phyloP scores from a whole-genome alignment of 352 stramenopile species.

The Globisporangium barbulae region DNA sequence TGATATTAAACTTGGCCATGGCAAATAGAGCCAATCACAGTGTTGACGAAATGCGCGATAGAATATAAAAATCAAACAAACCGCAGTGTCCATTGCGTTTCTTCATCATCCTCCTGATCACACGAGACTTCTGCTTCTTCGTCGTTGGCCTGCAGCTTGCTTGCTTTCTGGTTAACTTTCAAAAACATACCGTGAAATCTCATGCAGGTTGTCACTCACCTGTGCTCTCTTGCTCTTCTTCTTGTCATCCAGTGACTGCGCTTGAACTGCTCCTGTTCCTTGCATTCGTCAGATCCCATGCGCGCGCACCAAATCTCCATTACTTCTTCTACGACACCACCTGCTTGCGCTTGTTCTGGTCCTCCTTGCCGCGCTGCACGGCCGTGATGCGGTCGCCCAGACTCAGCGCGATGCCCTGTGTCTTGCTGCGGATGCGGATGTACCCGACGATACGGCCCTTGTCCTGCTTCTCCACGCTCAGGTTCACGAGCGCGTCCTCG shows the following conservation, averaged over 20 bases:
- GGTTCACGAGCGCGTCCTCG: conserved; percentile 99
- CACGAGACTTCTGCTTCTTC: not conserved
- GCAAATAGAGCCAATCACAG: no score
- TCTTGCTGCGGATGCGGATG: conserved; percentile 99
- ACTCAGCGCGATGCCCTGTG: conserved; percentile 99
- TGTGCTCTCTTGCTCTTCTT: not conserved
- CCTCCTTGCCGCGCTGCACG: conserved; percentile 90
- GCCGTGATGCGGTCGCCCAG: conserved; percentile 98
- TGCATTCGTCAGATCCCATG: not conserved
- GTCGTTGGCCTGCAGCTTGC: not conserved
- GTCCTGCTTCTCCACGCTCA: conserved; percentile 99
- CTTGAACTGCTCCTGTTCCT: not conserved
- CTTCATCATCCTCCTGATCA: not conserved
- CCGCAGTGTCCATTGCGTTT: not conserved
- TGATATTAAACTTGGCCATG: not conserved
- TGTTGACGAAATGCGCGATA: conserved; percentile 1
- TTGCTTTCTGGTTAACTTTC: conserved; percentile 1
- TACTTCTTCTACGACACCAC: conserved; percentile 44
- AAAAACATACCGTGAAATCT: conserved; percentile 3
- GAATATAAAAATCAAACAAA: conserved; percentile 2
- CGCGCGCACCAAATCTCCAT: no score
- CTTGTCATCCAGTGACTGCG: not conserved
- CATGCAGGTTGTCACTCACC: not conserved
- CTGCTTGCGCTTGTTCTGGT: conserved; percentile 85
- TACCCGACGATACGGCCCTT: conserved; percentile 97